These are phyloP conservation scores for Chlorella sorokiniana DNA, from an alignment of 139 green algal species.

Conservation along the genomic window DNA sequence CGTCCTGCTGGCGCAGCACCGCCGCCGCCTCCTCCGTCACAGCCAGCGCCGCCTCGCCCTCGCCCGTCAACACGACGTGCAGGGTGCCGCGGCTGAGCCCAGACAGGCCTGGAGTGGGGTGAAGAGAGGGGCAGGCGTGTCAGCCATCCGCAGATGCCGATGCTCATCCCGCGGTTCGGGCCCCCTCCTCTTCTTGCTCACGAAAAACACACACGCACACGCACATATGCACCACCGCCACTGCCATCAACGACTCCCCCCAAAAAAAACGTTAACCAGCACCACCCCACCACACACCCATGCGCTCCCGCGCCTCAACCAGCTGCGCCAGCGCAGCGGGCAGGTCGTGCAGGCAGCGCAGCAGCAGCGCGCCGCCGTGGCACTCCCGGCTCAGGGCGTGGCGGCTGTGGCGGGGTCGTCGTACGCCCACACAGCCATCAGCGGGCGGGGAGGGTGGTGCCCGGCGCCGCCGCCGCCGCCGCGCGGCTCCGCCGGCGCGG, in stretches of 20 bases:
- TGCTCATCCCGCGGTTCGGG: too few species aligned
- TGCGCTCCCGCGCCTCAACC: constrained; percentile 19
- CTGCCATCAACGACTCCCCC: too few species aligned
- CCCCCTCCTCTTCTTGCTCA: too few species aligned
- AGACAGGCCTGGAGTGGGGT: constrained; percentile 12
- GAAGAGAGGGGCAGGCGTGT: background rate
- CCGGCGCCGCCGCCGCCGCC: background rate
- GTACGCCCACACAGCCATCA: constrained; percentile 58
- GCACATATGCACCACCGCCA: too few species aligned
- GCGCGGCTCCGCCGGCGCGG: background rate
- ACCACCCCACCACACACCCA: constrained; percentile 6
- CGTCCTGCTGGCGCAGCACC: constrained; percentile 28
- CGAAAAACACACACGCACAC: background rate
- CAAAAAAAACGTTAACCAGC: background rate
- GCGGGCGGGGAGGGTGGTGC: background rate
- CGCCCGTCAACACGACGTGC: constrained; percentile 60
- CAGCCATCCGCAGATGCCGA: too few species aligned
- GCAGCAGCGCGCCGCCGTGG: constrained; percentile 51
- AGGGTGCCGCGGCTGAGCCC: constrained; percentile 46
- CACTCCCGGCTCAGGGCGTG: constrained; percentile 22
- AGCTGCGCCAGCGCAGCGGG: constrained; percentile 41
- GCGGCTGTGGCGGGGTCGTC: constrained; percentile 30
- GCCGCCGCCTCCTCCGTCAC: constrained; percentile 34
- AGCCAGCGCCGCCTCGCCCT: constrained; percentile 36
- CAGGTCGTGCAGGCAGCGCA: constrained; percentile 50